A percentile compares a stretch with the other conserved stretches of the same genome.
phyloP scores from a whole-genome alignment of 176 grass and related monocot species.

The Aegilops tauschii region DNA sequence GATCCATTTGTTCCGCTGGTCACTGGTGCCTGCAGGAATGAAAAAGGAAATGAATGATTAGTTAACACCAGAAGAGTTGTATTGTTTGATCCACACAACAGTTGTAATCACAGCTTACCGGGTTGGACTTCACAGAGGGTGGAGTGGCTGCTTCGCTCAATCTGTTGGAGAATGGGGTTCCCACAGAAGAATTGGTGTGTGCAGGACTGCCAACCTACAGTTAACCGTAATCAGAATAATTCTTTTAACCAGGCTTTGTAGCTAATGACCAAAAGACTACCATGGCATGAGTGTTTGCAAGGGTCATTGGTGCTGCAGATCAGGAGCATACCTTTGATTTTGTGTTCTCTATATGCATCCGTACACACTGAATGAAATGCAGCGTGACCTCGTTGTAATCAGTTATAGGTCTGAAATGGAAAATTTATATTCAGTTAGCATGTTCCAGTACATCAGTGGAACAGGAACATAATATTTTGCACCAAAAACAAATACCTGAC shows the following conservation, averaged over 20 bases:
- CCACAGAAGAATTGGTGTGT: constrained; percentile 31
- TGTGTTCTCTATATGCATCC: constrained; percentile 74
- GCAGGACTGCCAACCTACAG: constrained; percentile 47
- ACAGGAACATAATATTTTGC: neutral
- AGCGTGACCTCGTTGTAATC: constrained; percentile 75
- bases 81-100: neutral
- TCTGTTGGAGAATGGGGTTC: constrained; percentile 33
- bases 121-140: constrained; percentile 43
- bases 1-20: constrained; percentile 33
- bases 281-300: neutral
- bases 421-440: neutral
- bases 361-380: constrained; percentile 87
- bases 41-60: neutral
- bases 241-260: neutral
- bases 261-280: too few relatives aligned
- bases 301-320: neutral
- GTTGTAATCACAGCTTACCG: constrained; percentile 45
- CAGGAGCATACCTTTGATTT: constrained; percentile 60
- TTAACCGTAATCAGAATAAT: neutral
- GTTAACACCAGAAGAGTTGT: neutral
- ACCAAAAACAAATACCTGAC: constrained; percentile 32
- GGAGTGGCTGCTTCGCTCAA: constrained; percentile 37
- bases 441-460: neutral
- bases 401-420: constrained; percentile 59
- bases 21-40: constrained; percentile 20